Evolutionary conservation across 2,329 filamentous ascomycete genomes (phyloP), one percentile per base, ranked within the genome.

Genomic region (Gnomoniopsis smithogilvyi): DNA sequence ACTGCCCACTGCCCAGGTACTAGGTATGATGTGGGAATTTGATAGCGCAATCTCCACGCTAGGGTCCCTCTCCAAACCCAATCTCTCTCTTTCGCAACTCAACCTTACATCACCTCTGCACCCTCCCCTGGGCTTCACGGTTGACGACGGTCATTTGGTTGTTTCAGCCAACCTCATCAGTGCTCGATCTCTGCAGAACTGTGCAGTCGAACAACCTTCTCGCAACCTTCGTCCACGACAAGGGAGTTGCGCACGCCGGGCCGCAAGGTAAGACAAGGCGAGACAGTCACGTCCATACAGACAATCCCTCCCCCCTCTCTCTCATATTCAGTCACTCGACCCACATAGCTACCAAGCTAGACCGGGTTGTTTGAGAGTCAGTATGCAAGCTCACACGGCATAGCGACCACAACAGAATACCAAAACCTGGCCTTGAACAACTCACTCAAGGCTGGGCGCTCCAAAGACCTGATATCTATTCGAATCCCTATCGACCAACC

Each of bases 381-480:
- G 26, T 30, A 30, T 30, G 26, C 26, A 30, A 30, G 26, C 26
- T 30, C 26, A 30, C 26, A 30, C 26, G 26, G 26, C 26, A 30
- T 19, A 45, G 15, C 22, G 14, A 14, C 34, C 3, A 30, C 33
- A n/a, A 11, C 51, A 52, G 34, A 36, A 24, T 34, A 36, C 50
- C 50, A 33, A 19, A 19, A 19, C 49, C 49, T 19, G 36, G 17
- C 36, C 45, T 41, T 56, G 33, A 50, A 43, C 43, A 51, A 57
- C 43, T 53, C 48, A 51, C 48, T 38, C 49, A 47, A 60, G 50
- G 59, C 59, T 54, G 46, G 52, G 36, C n/a, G 50, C 30, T 43
- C 17, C 54, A 51, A 59, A 46, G 12, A 30, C 26, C 26, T 8
- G 4, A 8, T 30, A 30, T 30, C 26, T 30, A 30, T 30, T 22